phyloP scores from a whole-genome alignment of 768 basidiomycete species.

The Dictyophora rubrovolvata region DNA sequence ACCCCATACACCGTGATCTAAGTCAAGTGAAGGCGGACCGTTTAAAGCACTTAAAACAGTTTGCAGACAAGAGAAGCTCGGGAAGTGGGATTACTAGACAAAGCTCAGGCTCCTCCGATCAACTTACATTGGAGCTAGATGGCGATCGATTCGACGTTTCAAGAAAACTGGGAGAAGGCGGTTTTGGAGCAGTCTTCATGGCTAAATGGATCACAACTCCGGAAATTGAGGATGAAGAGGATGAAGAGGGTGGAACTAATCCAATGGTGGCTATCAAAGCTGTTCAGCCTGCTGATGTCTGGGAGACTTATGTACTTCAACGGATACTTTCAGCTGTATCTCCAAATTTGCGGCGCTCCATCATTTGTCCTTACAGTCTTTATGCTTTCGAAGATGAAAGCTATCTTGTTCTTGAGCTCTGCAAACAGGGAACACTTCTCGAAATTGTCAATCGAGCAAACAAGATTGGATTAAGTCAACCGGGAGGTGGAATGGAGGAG shows the following conservation, averaged over 20 bases:
- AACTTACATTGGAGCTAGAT: constrained; percentile 49
- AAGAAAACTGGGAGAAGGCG: constrained; percentile 93
- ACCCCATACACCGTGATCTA: constrained; percentile 53
- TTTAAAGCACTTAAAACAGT: constrained; percentile 65
- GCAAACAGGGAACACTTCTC: constrained; percentile 85
- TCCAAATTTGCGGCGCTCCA: constrained; percentile 44
- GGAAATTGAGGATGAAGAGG: constrained; percentile 35
- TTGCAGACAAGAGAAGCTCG: constrained; percentile 35
- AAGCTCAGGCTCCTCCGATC: constrained; percentile 21
- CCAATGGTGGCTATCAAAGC: constrained; percentile 81
- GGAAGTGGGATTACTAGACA: constrained; percentile 8
- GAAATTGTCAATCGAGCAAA: constrained; percentile 83
- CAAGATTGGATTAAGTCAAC: constrained; percentile 64
- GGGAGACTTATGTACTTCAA: constrained; percentile 87
- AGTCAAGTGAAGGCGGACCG: constrained; percentile 41
- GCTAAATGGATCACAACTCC: constrained; percentile 35
- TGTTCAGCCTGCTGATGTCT: constrained; percentile 77
- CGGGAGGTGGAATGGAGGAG: constrained; percentile 75
- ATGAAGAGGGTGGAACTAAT: constrained; percentile 41
- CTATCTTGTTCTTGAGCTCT: constrained; percentile 78
- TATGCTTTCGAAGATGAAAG: constrained; percentile 86
- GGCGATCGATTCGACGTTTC: constrained; percentile 58
- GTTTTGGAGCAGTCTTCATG: constrained; percentile 93
- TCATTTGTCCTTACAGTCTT: constrained; percentile 68
- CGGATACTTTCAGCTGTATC: constrained; percentile 65